Evolutionary conservation across 1,139 yeast genomes (phyloP).

Genomic region (Geotrichum phurueaensis): DNA sequence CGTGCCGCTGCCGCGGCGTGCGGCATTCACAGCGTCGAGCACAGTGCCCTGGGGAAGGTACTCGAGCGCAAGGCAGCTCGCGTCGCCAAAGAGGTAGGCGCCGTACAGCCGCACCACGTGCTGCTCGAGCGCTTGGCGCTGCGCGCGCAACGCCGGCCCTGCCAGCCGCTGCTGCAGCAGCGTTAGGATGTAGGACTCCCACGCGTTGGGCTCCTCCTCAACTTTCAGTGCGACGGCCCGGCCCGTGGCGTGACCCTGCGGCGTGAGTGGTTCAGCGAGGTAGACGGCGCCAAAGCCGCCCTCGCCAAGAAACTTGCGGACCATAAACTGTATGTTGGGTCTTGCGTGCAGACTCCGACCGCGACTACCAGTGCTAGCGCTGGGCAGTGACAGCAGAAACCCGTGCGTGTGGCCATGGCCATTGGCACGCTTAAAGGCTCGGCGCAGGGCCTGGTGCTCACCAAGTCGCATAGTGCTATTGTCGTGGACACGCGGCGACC

Average conservation of each 20-base stretch:
- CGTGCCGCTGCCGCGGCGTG: slow-evolving; percentile 23
- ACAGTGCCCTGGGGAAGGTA: slow-evolving; percentile 71
- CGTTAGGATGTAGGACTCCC: slow-evolving; percentile 76
- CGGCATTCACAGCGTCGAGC: slow-evolving; percentile 57
- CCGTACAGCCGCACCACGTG: slow-evolving; percentile 48
- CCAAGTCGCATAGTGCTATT: slow-evolving; percentile 23
- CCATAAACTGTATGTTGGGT: slow-evolving; percentile 21
- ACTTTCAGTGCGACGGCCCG: slow-evolving; percentile 55
- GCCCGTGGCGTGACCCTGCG: slow-evolving; percentile 37
- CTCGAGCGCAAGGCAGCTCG: slow-evolving; percentile 66
- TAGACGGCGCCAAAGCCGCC: slow-evolving; percentile 82
- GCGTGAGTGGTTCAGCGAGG: slow-evolving; percentile 60
- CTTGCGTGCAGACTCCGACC: slow-evolving; percentile 3
- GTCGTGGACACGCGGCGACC: slow-evolving; percentile 7
- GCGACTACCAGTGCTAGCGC: slow-evolving; percentile 7
- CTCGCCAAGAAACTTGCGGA: slow-evolving; percentile 60
- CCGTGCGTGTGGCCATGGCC: not conserved
- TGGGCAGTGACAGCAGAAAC: not conserved
- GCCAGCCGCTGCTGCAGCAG: slow-evolving; percentile 45
- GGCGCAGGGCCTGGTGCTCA: slow-evolving; percentile 29
- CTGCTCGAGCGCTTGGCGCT: slow-evolving; percentile 11
- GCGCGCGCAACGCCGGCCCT: not conserved
- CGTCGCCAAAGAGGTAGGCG: slow-evolving; percentile 58
- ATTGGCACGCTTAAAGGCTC: slow-evolving; percentile 24
- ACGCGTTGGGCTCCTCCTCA: slow-evolving; percentile 61